Conservation (phyloP, 2,329 filamentous ascomycete genomes). For the Colletotrichum kahawae region DNA sequence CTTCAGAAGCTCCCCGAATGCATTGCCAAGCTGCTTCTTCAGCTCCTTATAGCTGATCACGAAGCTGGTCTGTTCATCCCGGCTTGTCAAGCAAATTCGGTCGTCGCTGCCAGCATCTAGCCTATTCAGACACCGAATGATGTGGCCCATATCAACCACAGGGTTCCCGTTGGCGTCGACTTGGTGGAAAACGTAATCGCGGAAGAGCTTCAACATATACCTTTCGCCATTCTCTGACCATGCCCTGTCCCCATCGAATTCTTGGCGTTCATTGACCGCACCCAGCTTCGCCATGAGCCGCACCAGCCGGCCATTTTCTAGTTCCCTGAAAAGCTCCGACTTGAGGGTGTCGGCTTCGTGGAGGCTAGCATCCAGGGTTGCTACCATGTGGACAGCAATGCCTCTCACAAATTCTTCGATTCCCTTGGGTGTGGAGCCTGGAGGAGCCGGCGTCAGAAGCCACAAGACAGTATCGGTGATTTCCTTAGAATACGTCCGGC, state of each 20-base stretch:
- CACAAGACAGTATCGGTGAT: conserved; percentile 81
- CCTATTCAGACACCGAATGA: conserved; percentile 87
- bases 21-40: conserved; percentile 65
- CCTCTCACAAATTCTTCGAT: conserved; percentile 81
- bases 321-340: conserved; percentile 75
- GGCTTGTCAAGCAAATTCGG: conserved; percentile 81
- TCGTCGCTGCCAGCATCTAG: conserved; percentile 90
- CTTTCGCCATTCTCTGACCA: conserved; percentile 95
- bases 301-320: conserved; percentile 88
- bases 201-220: conserved; percentile 92
- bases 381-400: conserved; percentile 78
- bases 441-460: conserved; percentile 73
- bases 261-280: conserved; percentile 86
- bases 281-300: conserved; percentile 84
- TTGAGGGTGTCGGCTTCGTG: conserved; percentile 79
- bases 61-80: conserved; percentile 89
- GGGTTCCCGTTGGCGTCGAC: conserved; percentile 85
- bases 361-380: conserved; percentile 78
- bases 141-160: conserved; percentile 85
- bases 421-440: conserved; percentile 63
- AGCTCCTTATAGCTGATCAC: conserved; percentile 91
- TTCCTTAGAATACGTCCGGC: conserved; percentile 76
- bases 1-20: conserved; percentile 65
- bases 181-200: conserved; percentile 97
- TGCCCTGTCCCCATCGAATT: conserved; percentile 75